Evolutionary conservation across 768 basidiomycete species (phyloP).

Genomic region (Mycena rosella): DNA sequence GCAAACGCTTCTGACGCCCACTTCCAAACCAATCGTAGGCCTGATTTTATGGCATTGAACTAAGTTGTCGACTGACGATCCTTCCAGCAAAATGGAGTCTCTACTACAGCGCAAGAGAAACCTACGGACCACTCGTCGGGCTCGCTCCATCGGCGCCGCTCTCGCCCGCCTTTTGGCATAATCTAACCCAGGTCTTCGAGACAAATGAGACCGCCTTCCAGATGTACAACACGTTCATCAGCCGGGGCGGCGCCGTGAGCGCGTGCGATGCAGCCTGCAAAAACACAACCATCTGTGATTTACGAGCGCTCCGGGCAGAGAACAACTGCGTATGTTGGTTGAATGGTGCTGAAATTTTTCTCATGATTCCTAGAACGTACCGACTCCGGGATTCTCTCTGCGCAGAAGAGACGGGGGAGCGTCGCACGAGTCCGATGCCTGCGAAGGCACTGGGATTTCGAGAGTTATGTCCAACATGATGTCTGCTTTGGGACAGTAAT

Average conservation of each 20-base stretch:
- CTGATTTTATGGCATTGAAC: background rate
- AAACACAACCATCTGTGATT: constrained; percentile 48
- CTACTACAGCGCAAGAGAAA: constrained; percentile 52
- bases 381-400: constrained; percentile 15
- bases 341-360: background rate
- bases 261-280: constrained; percentile 44
- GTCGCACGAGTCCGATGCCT: constrained; percentile 9
- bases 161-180: constrained; percentile 56
- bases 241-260: constrained; percentile 43
- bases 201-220: constrained; percentile 47
- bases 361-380: background rate
- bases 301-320: constrained; percentile 45
- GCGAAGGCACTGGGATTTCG: constrained; percentile 20
- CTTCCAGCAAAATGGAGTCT: constrained; percentile 48
- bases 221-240: constrained; percentile 45
- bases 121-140: constrained; percentile 48
- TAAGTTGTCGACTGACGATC: constrained; percentile 5
- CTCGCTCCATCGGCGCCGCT: constrained; percentile 42
- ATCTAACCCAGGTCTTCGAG: constrained; percentile 50
- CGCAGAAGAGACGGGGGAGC: background rate
- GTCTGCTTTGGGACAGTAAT: background rate
- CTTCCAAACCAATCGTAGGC: constrained; percentile 40
- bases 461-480: constrained; percentile 19
- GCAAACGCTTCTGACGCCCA: constrained; percentile 43
- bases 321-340: constrained; percentile 42